phyloP scores from a whole-genome alignment of 176 grass and related monocot genomes.

The Poa annua region DNA sequence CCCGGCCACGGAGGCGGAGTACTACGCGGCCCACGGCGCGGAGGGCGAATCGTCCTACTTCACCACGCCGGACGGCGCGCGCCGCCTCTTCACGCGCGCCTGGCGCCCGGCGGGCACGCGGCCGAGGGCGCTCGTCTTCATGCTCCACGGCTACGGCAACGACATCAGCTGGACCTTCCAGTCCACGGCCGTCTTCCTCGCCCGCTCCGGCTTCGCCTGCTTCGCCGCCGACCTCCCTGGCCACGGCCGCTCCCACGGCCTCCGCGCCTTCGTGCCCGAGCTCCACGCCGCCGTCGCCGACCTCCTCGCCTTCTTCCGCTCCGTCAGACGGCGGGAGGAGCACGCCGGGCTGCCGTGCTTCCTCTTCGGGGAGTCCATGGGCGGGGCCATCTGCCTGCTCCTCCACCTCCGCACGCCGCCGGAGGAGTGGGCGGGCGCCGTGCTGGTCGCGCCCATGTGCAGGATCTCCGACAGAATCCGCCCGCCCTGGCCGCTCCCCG shows the following conservation, averaged over 20 bases:
- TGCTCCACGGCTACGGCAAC: constrained; percentile 95
- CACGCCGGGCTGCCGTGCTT: constrained; percentile 57
- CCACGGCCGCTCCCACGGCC: constrained; percentile 80
- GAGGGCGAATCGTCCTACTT: constrained; percentile 59
- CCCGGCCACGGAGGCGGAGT: constrained; percentile 67
- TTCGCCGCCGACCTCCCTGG: constrained; percentile 88
- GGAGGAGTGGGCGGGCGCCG: constrained; percentile 67
- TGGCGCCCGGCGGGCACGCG: constrained; percentile 48
- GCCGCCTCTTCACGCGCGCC: constrained; percentile 70
- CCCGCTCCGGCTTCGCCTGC: constrained; percentile 76
- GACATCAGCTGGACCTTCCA: constrained; percentile 97
- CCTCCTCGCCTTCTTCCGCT: constrained; percentile 70
- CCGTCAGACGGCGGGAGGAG: constrained; percentile 45
- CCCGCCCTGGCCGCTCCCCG: constrained; percentile 67
- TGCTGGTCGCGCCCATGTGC: constrained; percentile 95
- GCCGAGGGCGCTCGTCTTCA: constrained; percentile 70
- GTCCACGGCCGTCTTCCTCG: constrained; percentile 77
- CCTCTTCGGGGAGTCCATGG: constrained; percentile 88
- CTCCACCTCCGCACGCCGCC: constrained; percentile 67
- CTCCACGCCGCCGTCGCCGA: constrained; percentile 56
- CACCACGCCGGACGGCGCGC: constrained; percentile 44
- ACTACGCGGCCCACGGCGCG: constrained; percentile 66
- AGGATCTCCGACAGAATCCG: constrained; percentile 85
- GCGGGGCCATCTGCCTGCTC: constrained; percentile 86
- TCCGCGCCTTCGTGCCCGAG: constrained; percentile 78